Evolutionary conservation across 2,329 filamentous ascomycete species (phyloP).

Genomic region (Ceratocystis albifundus): DNA sequence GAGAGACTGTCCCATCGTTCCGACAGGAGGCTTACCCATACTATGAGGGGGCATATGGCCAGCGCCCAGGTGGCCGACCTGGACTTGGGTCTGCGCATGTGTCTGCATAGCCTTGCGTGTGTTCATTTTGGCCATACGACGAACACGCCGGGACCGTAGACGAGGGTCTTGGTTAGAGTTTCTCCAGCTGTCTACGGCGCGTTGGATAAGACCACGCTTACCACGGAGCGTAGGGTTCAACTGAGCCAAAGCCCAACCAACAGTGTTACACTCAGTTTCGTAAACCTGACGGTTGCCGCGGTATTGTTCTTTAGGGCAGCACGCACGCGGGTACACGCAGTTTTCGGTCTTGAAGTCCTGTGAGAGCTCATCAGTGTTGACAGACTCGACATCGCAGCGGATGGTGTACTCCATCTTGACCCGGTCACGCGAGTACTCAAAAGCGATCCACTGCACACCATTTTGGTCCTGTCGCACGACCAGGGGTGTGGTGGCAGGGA

Average conservation of each 20-base stretch:
- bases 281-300: conserved; percentile 90
- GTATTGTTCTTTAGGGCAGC: conserved; percentile 91
- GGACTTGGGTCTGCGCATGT: conserved; percentile 37
- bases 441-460: conserved; percentile 96
- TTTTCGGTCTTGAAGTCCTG: conserved; percentile 95
- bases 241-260: conserved; percentile 97
- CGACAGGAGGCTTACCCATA: conserved; percentile 56
- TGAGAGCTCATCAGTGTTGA: conserved; percentile 74
- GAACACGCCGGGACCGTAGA: conserved; percentile 78
- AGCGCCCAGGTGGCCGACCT: conserved; percentile 38
- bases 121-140: conserved; percentile 92
- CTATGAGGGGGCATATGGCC: conserved; percentile 45
- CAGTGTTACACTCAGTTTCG: conserved; percentile 96
- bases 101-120: conserved; percentile 62
- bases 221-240: conserved; percentile 82
- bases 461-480: conserved; percentile 92
- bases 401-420: conserved; percentile 99
- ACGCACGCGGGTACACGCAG: conserved; percentile 92
- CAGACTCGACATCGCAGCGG: conserved; percentile 91
- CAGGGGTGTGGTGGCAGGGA: conserved; percentile 87
- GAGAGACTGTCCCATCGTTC: conserved; percentile 52
- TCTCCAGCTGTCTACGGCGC: conserved; percentile 95
- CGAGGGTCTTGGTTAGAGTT: conserved; percentile 97
- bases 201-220: conserved; percentile 90
- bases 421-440: conserved; percentile 91